Base-by-base conservation (phyloP, 2,329 filamentous ascomycete genomes). In the Venturia pyrina region DNA sequence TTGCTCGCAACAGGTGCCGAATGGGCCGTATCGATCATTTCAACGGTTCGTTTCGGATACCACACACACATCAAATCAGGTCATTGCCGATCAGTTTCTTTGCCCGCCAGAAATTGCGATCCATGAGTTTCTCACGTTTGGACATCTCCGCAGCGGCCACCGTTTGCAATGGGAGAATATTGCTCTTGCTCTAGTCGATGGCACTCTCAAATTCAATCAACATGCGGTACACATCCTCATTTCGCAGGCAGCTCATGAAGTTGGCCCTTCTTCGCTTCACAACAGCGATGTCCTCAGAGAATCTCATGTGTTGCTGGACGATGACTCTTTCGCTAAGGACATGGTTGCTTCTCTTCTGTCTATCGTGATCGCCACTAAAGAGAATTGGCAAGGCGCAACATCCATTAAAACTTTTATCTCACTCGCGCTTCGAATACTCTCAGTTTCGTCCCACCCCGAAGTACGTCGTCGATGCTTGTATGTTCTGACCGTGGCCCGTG, bases 171-270 rank as follows among this genome's bases (percentile, higher is more conserved):
- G 83, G 81, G 71, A 76, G 1, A 75, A 77, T 2, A 75, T 86
- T 0, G 69, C 85, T 0, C 67, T 78, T 0, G 82, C 86, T 67
- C 70, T 86, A 3, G 82, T 77, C 0, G 79, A 81, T 0, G 79
- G 82, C 73, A 84, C 61, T 67, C 63, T 91, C 3, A 88, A 89
- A 68, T 84, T 89, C 67, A 84, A 82, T 40, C 80, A 79, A 0
- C 78, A 83, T 40, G 77, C 80, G 0, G 83, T 83, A 0, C 77
- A 78, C 40, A 67, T 75, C 0, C 69, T 88, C 0, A 71, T 90
- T 0, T 74, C 75, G 1, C 81, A 83, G 10, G 74, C 89, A 0
- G 75, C 80, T 0, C 68, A 82, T 0, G 82, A 89, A 68, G 79
- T 78, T 1, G 88, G 88, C 0, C 53, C 53, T n/a, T 17, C 17